A percentile compares a stretch with the other conserved stretches of the same genome.
phyloP scores from a whole-genome alignment of 2,329 filamentous ascomycete genomes.

The Diaporthe sp. region DNA sequence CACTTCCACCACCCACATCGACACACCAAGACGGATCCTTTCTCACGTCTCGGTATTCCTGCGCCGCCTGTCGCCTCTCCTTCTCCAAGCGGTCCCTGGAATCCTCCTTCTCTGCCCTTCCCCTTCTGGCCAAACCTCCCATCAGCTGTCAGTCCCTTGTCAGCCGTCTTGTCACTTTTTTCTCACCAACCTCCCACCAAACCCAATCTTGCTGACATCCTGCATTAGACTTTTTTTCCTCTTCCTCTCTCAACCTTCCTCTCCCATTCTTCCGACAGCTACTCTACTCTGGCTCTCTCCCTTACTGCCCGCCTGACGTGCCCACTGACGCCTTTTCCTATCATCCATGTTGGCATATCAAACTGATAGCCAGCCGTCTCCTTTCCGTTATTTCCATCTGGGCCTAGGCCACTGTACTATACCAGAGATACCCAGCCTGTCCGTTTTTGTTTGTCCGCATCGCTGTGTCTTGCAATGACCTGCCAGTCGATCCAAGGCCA shows the following conservation, averaged over 20 bases:
- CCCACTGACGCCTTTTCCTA: slow-evolving; percentile 20
- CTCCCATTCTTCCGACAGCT: slow-evolving; percentile 13
- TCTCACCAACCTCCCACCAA: slow-evolving; percentile 18
- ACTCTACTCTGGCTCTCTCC: slow-evolving; percentile 6
- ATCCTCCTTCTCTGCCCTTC: slow-evolving; percentile 31
- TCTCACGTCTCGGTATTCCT: slow-evolving; percentile 40
- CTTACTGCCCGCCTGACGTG: slow-evolving; percentile 1
- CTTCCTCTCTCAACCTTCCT: slow-evolving; percentile 19
- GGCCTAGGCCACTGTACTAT: slow-evolving; percentile 30
- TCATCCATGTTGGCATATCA: slow-evolving; percentile 24
- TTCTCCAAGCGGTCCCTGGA: slow-evolving; percentile 23
- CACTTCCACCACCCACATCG: slow-evolving; percentile 34
- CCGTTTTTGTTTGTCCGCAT: not conserved
- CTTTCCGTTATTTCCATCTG: slow-evolving; percentile 19
- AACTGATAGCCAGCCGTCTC: slow-evolving; percentile 19
- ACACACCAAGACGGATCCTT: slow-evolving; percentile 39
- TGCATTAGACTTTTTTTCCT: slow-evolving; percentile 31
- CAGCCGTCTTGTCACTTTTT: slow-evolving; percentile 33
- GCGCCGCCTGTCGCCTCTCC: slow-evolving; percentile 36
- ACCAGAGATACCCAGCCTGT: slow-evolving; percentile 36
- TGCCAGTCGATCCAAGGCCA: slow-evolving; percentile 25
- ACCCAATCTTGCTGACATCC: slow-evolving; percentile 30
- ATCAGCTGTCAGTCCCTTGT: slow-evolving; percentile 34
- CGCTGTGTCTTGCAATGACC: slow-evolving; percentile 33
- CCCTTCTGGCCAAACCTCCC: slow-evolving; percentile 13